phyloP scores from a whole-genome alignment of 108 stramenopile genomes.

The Skeletonema tropicum region DNA sequence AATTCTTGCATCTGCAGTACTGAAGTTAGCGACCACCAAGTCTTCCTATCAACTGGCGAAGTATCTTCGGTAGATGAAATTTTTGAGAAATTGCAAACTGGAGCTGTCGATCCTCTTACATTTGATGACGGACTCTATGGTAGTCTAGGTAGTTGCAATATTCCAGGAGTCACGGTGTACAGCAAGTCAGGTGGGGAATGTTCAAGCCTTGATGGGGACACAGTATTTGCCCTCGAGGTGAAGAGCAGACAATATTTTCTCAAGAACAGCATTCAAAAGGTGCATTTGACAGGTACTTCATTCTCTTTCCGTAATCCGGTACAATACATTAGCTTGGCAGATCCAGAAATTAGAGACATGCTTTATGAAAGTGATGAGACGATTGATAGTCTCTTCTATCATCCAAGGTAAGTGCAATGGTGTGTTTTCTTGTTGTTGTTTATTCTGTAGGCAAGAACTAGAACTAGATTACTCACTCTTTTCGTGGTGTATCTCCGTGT shows the following conservation, averaged over 20 bases:
- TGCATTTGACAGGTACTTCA: slow-evolving; percentile 7
- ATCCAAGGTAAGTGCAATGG: slow-evolving; percentile 12
- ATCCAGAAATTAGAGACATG: slow-evolving; percentile 40
- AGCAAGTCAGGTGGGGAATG: slow-evolving; percentile 7
- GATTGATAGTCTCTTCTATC: slow-evolving; percentile 51
- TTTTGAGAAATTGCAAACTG: slow-evolving; percentile 9
- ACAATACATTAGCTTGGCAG: slow-evolving; percentile 34
- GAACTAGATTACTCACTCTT: no score
- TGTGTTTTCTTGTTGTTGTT: no score
- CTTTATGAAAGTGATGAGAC: slow-evolving; percentile 50
- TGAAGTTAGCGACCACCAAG: not conserved
- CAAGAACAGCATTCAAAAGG: slow-evolving; percentile 28
- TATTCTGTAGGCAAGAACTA: no score
- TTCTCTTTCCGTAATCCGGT: slow-evolving; percentile 45
- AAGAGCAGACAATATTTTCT: slow-evolving; percentile 6
- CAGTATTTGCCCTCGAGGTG: slow-evolving; percentile 9
- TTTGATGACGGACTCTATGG: slow-evolving; percentile 19
- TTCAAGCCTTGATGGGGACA: not conserved
- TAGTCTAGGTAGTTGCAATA: slow-evolving; percentile 19
- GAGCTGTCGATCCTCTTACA: slow-evolving; percentile 24
- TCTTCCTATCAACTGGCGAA: slow-evolving; percentile 1
- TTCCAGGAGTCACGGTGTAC: slow-evolving; percentile 20
- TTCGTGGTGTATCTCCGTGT: no score
- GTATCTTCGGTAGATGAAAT: slow-evolving; percentile 8
- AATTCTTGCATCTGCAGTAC: slow-evolving; percentile 13